A percentile compares a stretch with the other conserved stretches of the same genome.
Conservation (phyloP, 2,329 filamentous ascomycete genomes). For the Sporothrix brasiliensis region DNA sequence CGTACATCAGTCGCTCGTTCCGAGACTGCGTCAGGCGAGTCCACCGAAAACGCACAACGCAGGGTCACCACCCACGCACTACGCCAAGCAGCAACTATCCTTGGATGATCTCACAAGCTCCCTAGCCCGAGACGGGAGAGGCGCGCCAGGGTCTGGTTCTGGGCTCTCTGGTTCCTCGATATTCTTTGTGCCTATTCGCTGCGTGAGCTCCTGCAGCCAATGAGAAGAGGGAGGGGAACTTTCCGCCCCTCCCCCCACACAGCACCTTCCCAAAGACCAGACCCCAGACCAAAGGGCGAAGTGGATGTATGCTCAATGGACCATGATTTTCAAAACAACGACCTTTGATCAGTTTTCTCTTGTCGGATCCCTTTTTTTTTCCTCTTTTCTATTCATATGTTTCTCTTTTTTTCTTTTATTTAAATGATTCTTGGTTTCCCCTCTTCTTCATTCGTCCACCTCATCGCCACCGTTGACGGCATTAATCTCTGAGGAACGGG, state of each 20-base stretch:
- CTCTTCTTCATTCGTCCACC: background rate
- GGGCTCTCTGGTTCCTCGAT: background rate
- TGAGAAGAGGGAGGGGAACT: background rate
- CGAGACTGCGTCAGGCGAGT: background rate
- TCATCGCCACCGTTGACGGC: background rate
- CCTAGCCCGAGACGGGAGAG: slow-evolving; percentile 16
- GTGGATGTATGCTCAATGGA: slow-evolving; percentile 8
- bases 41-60: background rate
- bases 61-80: background rate
- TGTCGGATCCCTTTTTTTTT: background rate
- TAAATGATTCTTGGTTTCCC: no score
- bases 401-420: background rate
- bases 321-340: slow-evolving; percentile 6
- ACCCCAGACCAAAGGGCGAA: slow-evolving; percentile 10
- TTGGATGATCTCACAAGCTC: slow-evolving; percentile 7
- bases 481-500: background rate
- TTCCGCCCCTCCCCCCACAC: background rate
- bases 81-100: background rate
- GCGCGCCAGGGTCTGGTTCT: slow-evolving; percentile 24
- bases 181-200: background rate
- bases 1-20: background rate
- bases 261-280: slow-evolving; percentile 1
- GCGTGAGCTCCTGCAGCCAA: slow-evolving; percentile 9
- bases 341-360: background rate
- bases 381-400: background rate